Base-by-base conservation (phyloP, 2,329 filamentous ascomycete species). In the Colletotrichum brevisporum region DNA sequence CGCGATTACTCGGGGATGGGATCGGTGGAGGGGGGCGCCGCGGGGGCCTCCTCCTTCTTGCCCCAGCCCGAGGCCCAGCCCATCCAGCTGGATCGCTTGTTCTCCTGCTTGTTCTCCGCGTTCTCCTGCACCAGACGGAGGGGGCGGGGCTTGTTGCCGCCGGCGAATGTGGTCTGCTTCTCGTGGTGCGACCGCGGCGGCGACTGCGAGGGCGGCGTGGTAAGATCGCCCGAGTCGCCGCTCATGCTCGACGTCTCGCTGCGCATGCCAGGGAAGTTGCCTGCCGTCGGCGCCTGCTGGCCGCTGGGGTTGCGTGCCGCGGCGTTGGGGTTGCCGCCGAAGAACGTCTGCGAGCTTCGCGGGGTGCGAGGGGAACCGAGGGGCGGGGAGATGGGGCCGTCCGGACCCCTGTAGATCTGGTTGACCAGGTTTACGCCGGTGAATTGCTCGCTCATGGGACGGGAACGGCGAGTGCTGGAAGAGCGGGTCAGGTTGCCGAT, bases 111-210 rank as follows among this genome's bases (percentile, higher is more conserved):
- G 2, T 77, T 77, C 58, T 88, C 87, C 24, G 81, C 79, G 73
- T 91, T 91, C 82, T 97, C 94, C 80, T 96, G 93, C 54, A 98
- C 94, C 36, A 99, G 86, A 16, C 95, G 88, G 72, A 99, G 83
- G 6, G 95, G 95, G 43, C 95, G 88, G 67, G 97, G 90, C 80
- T 96, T 96, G 76, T 91, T 91, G 52, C 89, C 89, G 4, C 88
- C 88, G 64, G 88, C 82, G 71, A 88, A 89, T 2, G 86, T 89
- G 45, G 85, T 88, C 68, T 83, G 83, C 78, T 89, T 88, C 75
- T 90, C 86, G 69, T 80, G 80, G 70, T 85, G 82, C 31, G 80
- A 79, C 54, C 79, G 78, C 12, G 89, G 84, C 16, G 89, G 89
- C 31, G 88, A 88, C 81, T 90, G 81, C 57, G 80, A 84, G 53